Evolutionary conservation across 148 eudicot species (phyloP).

Genomic region (Dianthus caryophyllus): DNA sequence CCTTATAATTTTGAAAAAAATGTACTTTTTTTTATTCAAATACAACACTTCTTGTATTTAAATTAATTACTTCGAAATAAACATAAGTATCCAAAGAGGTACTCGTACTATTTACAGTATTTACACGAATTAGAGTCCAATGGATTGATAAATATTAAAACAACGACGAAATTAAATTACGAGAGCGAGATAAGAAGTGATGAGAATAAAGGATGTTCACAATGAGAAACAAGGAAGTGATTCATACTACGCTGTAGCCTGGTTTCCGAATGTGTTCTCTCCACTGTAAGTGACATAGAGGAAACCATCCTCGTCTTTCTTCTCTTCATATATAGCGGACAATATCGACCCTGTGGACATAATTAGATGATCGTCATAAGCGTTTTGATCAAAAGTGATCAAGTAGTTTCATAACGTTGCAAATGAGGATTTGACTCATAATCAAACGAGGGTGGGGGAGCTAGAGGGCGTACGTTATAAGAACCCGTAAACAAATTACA

Average conservation of each 20-base stretch:
- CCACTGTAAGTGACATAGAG: conserved; percentile 71
- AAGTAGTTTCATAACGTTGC: not conserved
- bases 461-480: too few relatives aligned
- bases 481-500: too few relatives aligned
- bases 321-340: conserved; percentile 63
- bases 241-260: conserved; percentile 5
- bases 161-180: not conserved
- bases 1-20: not conserved
- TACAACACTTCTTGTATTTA: too few relatives aligned
- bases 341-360: conserved; percentile 47
- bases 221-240: conserved; percentile 6
- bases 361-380: not conserved
- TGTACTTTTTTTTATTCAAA: not conserved
- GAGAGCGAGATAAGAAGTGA: not conserved
- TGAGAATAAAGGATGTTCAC: not conserved
- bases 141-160: not conserved
- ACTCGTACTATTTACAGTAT: conserved; percentile 30
- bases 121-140: not conserved
- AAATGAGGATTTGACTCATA: not conserved
- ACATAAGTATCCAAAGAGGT: not conserved
- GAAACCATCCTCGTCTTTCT: conserved; percentile 73
- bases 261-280: conserved; percentile 58
- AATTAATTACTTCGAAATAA: not conserved
- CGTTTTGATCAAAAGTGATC: not conserved
- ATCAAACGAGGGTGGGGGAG: not conserved